Conservation (phyloP, 371 early-diverging fungal species). For the Zychaea mexicana region DNA sequence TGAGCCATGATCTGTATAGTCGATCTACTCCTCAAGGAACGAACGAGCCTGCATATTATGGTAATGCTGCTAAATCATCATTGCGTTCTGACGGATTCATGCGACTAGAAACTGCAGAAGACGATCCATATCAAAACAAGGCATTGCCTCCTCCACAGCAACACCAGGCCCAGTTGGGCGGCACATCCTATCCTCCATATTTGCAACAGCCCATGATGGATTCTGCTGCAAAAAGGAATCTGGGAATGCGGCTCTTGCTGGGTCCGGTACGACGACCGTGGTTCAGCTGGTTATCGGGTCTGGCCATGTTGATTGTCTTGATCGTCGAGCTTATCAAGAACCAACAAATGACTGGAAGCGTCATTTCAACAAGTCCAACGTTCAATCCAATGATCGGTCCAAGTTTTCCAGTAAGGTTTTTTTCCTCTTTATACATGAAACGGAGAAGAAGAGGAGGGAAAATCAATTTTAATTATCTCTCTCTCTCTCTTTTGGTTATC, state of each 20-base stretch:
- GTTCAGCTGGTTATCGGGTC: conserved; percentile 59
- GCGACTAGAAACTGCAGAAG: conserved; percentile 20
- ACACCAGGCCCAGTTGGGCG: not conserved
- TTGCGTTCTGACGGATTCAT: conserved; percentile 23
- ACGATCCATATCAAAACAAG: conserved; percentile 1
- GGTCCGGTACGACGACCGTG: conserved; percentile 42
- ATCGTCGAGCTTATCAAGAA: conserved; percentile 57
- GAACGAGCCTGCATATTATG: conserved; percentile 10
- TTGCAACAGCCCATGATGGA: conserved; percentile 11
- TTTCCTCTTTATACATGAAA: not conserved
- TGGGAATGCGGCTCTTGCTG: conserved; percentile 20
- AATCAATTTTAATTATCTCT: no score
- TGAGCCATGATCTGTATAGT: conserved; percentile 16
- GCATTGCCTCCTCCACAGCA: not conserved
- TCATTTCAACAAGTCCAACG: conserved; percentile 54
- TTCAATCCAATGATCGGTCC: conserved; percentile 72
- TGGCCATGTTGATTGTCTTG: conserved; percentile 55
- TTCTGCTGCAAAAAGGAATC: conserved; percentile 1
- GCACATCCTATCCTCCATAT: conserved; percentile 9
- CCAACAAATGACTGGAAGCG: conserved; percentile 51
- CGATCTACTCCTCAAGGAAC: not conserved
- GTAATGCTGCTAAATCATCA: conserved; percentile 8
- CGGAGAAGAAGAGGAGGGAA: not conserved
- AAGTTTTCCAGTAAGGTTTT: conserved; percentile 46
- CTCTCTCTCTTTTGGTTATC: no score